These are phyloP conservation scores for Amylostereum areolatum DNA, from an alignment of 1,284 basidiomycete genomes.

Conservation along the genomic window DNA sequence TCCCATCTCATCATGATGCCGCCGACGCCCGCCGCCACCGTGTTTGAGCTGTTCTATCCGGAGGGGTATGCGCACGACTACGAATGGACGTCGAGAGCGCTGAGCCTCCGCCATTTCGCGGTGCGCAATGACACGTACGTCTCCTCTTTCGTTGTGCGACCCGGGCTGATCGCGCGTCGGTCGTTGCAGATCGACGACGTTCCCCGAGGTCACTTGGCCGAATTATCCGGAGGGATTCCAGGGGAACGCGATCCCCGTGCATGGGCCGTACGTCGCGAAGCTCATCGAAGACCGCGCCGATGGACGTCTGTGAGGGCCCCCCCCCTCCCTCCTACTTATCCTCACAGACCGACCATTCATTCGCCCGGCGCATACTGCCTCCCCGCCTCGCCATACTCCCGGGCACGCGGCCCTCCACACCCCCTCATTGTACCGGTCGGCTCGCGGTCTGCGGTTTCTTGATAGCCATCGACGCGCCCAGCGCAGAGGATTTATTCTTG, in stretches of 20 bases:
- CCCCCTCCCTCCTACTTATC: neutral
- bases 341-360: neutral
- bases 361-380: too few relatives aligned
- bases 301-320: slow-evolving; percentile 15
- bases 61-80: slow-evolving; percentile 79
- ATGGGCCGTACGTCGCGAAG: slow-evolving; percentile 46
- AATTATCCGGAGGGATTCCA: slow-evolving; percentile 76
- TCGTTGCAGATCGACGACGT: slow-evolving; percentile 34
- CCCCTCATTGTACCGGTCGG: too few relatives aligned
- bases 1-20: slow-evolving; percentile 78
- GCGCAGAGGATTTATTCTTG: too few relatives aligned
- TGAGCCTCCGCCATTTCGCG: slow-evolving; percentile 72
- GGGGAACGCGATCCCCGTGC: slow-evolving; percentile 60
- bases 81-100: slow-evolving; percentile 64
- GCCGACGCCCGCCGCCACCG: slow-evolving; percentile 55
- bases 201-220: slow-evolving; percentile 48
- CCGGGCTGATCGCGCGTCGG: neutral
- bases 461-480: too few relatives aligned
- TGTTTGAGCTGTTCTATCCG: slow-evolving; percentile 80
- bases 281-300: slow-evolving; percentile 56
- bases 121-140: slow-evolving; percentile 73
- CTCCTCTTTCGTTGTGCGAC: neutral
- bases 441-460: too few relatives aligned
- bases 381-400: too few relatives aligned
- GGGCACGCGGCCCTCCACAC: too few relatives aligned